phyloP scores from a whole-genome alignment of 805 yeast species.

The Wickerhamomyces mucosus region DNA sequence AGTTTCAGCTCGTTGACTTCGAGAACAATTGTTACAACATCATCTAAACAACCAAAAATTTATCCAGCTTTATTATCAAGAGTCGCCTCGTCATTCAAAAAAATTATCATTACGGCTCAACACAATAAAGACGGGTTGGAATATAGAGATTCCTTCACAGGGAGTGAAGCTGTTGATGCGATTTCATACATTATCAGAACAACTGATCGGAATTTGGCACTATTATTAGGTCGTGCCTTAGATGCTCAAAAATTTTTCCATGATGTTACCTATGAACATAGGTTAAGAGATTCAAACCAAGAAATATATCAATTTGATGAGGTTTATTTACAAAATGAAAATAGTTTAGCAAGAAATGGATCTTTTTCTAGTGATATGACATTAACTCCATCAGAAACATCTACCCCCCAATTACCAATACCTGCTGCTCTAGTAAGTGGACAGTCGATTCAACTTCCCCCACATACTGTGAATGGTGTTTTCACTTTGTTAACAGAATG shows the following conservation, averaged over 20 bases:
- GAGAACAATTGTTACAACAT: constrained; percentile 39
- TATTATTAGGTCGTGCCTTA: constrained; percentile 79
- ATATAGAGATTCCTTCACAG: constrained; percentile 89
- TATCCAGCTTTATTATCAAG: constrained; percentile 85
- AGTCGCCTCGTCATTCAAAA: constrained; percentile 74
- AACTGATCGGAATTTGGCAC: constrained; percentile 83
- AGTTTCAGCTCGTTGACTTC: constrained; percentile 15
- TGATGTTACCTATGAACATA: constrained; percentile 91
- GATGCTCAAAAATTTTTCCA: constrained; percentile 93
- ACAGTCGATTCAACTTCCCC: constrained; percentile 3
- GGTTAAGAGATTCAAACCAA: constrained; percentile 76
- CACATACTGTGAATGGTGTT: constrained; percentile 66
- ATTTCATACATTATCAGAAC: constrained; percentile 80
- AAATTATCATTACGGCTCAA: constrained; percentile 59
- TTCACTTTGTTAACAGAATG: constrained; percentile 90
- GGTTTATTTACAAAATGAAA: constrained; percentile 25
- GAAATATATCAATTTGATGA: constrained; percentile 84
- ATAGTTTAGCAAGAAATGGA: constrained; percentile 24
- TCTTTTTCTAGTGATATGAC: constrained; percentile 17
- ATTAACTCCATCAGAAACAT: constrained; percentile 2
- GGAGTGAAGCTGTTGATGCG: constrained; percentile 88
- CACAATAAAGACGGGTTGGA: constrained; percentile 85
- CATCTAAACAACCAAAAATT: constrained; percentile 48
- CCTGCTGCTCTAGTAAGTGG: constrained; percentile 3
- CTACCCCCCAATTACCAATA: neutral